These are phyloP conservation scores for Biscogniauxia marginata DNA, from an alignment of 2,329 filamentous ascomycete species.

Conservation along the genomic window DNA sequence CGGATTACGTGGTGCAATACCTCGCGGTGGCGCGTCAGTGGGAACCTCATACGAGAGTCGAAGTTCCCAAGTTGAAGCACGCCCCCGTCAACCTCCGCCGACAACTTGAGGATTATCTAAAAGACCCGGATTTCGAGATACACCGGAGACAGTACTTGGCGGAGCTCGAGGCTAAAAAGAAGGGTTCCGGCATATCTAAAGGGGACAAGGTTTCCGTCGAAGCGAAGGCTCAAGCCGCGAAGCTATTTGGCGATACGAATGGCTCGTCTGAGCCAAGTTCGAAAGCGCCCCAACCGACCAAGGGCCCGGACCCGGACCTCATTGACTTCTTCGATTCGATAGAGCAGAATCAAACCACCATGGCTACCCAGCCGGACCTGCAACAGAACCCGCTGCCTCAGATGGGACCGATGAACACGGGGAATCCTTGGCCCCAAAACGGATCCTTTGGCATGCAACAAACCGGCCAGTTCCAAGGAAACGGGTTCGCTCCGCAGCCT, in stretches of 20 bases:
- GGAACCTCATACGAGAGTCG: constrained; percentile 86
- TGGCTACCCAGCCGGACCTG: constrained; percentile 48
- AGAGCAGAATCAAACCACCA: constrained; percentile 79
- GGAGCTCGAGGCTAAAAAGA: constrained; percentile 73
- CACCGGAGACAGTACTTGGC: constrained; percentile 90
- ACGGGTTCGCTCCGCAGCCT: constrained; percentile 31
- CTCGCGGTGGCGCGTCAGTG: constrained; percentile 84
- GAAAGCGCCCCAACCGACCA: constrained; percentile 49
- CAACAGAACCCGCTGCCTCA: constrained; percentile 32
- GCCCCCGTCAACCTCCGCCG: constrained; percentile 87
- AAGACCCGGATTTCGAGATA: constrained; percentile 92
- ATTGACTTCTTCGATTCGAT: constrained; percentile 97
- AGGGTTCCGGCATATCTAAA: constrained; percentile 36
- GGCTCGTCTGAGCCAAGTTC: constrained; percentile 33
- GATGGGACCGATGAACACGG: constrained; percentile 32
- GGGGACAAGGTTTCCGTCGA: constrained; percentile 36
- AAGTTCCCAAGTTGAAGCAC: constrained; percentile 96
- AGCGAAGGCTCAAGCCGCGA: constrained; percentile 39
- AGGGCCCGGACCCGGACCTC: constrained; percentile 71
- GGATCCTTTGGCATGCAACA: constrained; percentile 36
- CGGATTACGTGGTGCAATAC: constrained; percentile 88
- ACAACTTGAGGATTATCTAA: constrained; percentile 90
- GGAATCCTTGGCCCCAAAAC: constrained; percentile 39
- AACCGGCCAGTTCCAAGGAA: constrained; percentile 29
- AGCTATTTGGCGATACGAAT: constrained; percentile 43